Percentiles rank a stretch among this genome's conserved stretches.
These are phyloP conservation scores for Ustanciosporium gigantosporum DNA, from an alignment of 1,284 basidiomycete genomes.

Conservation along the genomic window DNA sequence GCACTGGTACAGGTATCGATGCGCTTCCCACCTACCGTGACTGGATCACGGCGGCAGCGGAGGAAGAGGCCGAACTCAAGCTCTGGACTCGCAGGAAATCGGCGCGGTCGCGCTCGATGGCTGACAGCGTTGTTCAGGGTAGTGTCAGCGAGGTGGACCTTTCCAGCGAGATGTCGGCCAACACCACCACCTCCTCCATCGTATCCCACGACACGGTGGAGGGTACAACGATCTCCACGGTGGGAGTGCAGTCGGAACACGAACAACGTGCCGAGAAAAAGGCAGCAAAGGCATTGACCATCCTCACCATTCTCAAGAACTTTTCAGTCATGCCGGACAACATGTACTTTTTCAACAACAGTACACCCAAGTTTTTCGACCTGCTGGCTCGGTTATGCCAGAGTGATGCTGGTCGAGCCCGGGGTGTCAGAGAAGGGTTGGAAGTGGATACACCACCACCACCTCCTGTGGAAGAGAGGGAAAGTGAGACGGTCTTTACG, in stretches of 20 bases:
- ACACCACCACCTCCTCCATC: constrained; percentile 2
- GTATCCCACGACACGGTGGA: constrained; percentile 6
- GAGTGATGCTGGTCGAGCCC: constrained; percentile 58
- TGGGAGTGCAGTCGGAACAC: constrained; percentile 21
- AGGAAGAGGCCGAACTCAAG: constrained; percentile 51
- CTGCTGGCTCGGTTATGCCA: constrained; percentile 63
- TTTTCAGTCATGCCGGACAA: constrained; percentile 78
- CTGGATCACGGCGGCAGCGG: constrained; percentile 46
- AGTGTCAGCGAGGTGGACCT: background rate
- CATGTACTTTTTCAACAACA: constrained; percentile 69
- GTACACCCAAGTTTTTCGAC: constrained; percentile 70
- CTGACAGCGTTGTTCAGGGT: constrained; percentile 11
- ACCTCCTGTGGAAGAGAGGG: background rate
- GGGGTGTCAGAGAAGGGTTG: constrained; percentile 3
- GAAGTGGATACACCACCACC: constrained; percentile 1
- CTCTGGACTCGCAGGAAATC: constrained; percentile 34
- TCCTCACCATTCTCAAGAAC: constrained; percentile 83
- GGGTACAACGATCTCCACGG: constrained; percentile 23
- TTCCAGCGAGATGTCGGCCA: constrained; percentile 7
- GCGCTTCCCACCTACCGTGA: constrained; percentile 42
- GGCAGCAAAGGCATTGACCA: constrained; percentile 72
- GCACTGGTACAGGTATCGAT: constrained; percentile 4
- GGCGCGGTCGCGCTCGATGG: constrained; percentile 15
- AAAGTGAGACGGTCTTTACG: constrained; percentile 43
- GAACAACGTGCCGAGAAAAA: constrained; percentile 38